Evolutionary conservation across 495 filamentous ascomycete species (phyloP), one percentile per base, ranked within the genome.

Genomic region (Hamigera avellanea): DNA sequence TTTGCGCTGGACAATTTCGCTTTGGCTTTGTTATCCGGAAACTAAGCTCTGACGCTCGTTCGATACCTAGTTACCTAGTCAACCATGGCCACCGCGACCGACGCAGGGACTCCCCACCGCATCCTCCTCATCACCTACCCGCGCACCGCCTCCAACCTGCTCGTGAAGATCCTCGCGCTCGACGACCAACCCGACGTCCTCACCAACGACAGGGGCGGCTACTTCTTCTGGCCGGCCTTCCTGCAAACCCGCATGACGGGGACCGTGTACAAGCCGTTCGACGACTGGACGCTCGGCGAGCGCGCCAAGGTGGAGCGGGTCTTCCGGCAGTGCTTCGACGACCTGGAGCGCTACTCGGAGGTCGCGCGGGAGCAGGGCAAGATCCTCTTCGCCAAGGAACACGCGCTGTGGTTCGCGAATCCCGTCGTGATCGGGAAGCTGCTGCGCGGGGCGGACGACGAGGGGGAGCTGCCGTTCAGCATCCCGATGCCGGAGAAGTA

Each of bases 131-230:
- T 65, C 27, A 61, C 52, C n/a, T 40, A 45, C 17, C 63, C 63
- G n/a, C 54, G 63, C 32, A 64, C 62, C 0, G 63, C 63, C 2
- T 64, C 60, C 8, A 66, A 67, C 39, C 45, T 66, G 8, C 44
- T 67, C 3, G 23, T 60, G 14, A 55, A 50, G 28, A 48, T 67
- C 7, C 43, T 67, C 5, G 51, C 57, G 19, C 44, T 67, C n/a
- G 38, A 48, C 0, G 44, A 62, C 8, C 66, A 68, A 36, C 53
- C 51, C 3, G 32, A 54, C n/a, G 31, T 49, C 6, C 17, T 49
- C 17, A 43, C 46, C 17, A 57, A 36, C 26, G 32, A 41, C 2
- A 43, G 41, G 14, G 57, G 54, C 9, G 65, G 65, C 12, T 69
- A 69, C 33, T 67, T 60, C 39, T 64, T 67, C 37, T 39, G 47